Base-by-base conservation (phyloP, 2,329 filamentous ascomycete species). In the Juglanconis oblonga region DNA sequence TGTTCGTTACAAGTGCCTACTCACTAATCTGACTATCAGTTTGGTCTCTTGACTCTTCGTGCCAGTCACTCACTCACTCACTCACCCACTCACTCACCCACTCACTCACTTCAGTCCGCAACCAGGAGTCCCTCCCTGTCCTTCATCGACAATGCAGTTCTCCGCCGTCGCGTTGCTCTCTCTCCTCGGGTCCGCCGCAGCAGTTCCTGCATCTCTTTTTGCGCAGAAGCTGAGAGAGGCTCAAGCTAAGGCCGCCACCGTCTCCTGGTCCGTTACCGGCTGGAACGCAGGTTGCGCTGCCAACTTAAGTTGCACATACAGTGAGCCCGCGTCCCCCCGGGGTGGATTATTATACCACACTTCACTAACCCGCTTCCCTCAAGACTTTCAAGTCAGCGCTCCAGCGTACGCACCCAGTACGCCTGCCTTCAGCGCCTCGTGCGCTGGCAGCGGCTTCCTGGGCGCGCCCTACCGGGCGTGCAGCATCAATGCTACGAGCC, bases 231-330 rank as follows among this genome's bases (percentile, higher is more conserved):
- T 56, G 7, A 40, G 50, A 38, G 45, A 59, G 47, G 35, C 52
- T 17, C 44, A 56, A 42, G 33, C 8, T 10, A 42, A 54, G 29
- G 58, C 45, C 29, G 31, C 48, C 35, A 40, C 47, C 38, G 59
- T 55, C 40, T 57, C 54, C 13, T 64, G 62, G 62, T 47, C 40
- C 33, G 45, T 62, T 10, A 53, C 54, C 9, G 38, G 45, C n/a
- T 64, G 59, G 59, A 55, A 48, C 17, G 62, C 47, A 10, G 60
- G 57, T 14, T 60, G 60, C 48, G 42, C 52, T 8, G 17, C 44
- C n/a, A 50, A 42, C 17, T 31, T 44, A 1, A 57, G 58, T 24
- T 62, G 62, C 48, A 59, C 49, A n/a, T 59, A 59, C 53, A 45
- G 62, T 62, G 14, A 11, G 60, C 51, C 8, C 17, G 7, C 17